Conservation (phyloP, 345 rosid genomes). For the Populus ilicifolia region DNA sequence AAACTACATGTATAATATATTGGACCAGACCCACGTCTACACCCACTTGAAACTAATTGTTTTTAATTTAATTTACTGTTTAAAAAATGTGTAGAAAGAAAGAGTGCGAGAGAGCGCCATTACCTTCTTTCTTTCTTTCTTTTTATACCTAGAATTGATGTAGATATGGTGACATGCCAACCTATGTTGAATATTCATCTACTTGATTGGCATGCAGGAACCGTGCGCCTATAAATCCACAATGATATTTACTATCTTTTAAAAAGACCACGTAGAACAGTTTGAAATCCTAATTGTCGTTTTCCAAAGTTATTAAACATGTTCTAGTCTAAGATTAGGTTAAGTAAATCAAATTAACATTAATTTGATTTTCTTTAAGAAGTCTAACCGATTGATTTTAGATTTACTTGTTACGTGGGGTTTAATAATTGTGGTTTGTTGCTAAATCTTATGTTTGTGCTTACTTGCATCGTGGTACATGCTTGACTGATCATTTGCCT, state of each 20-base stretch:
- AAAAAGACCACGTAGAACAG: background rate
- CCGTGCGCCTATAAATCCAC: background rate
- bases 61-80: background rate
- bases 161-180: background rate
- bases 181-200: background rate
- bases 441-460: background rate
- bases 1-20: too few relatives aligned
- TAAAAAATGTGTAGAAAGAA: background rate
- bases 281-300: background rate
- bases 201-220: background rate
- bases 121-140: background rate
- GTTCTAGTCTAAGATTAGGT: too few relatives aligned
- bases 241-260: background rate
- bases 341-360: too few relatives aligned
- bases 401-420: too few relatives aligned
- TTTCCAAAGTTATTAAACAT: too few relatives aligned
- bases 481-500: background rate
- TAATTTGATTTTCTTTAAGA: too few relatives aligned
- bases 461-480: background rate
- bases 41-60: background rate
- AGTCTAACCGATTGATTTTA: too few relatives aligned
- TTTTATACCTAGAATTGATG: background rate
- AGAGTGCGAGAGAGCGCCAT: background rate
- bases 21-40: too few relatives aligned
- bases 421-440: background rate